Percentiles rank a stretch among this genome's conserved stretches.
These are phyloP conservation scores for Aureobasidium namibiae DNA, from an alignment of 2,329 filamentous ascomycete species.

Conservation along the genomic window DNA sequence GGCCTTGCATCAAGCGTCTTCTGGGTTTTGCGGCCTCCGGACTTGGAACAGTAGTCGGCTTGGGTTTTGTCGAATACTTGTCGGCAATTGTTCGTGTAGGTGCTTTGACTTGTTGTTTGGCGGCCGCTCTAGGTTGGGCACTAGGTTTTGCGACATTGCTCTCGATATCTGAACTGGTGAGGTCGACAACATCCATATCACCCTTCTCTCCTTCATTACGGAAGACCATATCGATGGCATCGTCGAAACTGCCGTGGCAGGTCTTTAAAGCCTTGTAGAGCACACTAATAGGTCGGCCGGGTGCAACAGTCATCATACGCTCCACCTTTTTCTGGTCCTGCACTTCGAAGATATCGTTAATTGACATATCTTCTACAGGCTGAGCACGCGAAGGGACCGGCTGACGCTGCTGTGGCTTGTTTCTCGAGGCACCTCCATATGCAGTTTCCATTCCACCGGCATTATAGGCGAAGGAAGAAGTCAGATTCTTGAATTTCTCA, in stretches of 20 bases:
- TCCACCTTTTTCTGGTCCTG: conserved; percentile 43
- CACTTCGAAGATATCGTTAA: conserved; percentile 46
- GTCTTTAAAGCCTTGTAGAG: conserved; percentile 43
- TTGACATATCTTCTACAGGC: conserved; percentile 35
- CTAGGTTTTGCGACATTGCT: conserved; percentile 15
- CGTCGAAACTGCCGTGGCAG: conserved; percentile 46
- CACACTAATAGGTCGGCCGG: conserved; percentile 36
- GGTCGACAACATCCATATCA: conserved; percentile 17
- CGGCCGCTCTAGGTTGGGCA: conserved; percentile 35
- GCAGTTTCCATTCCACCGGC: conserved; percentile 36
- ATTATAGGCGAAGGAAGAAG: conserved; percentile 21
- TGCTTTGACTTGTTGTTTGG: conserved; percentile 47
- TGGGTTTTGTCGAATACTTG: conserved; percentile 20
- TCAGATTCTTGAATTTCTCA: conserved; percentile 19
- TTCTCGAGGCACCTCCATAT: conserved; percentile 25
- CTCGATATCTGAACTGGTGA: conserved; percentile 33
- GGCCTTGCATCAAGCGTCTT: conserved; percentile 42
- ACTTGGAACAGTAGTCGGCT: conserved; percentile 14
- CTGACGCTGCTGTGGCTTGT: conserved; percentile 15
- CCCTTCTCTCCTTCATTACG: conserved; percentile 25
- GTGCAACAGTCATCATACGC: conserved; percentile 43
- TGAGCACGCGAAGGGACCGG: conserved; percentile 36
- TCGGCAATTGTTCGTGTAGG: conserved; percentile 47
- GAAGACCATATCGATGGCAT: conserved; percentile 44
- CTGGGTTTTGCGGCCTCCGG: conserved; percentile 18